phyloP scores from a whole-genome alignment of 495 filamentous ascomycete genomes.

The Xylaria longipes region DNA sequence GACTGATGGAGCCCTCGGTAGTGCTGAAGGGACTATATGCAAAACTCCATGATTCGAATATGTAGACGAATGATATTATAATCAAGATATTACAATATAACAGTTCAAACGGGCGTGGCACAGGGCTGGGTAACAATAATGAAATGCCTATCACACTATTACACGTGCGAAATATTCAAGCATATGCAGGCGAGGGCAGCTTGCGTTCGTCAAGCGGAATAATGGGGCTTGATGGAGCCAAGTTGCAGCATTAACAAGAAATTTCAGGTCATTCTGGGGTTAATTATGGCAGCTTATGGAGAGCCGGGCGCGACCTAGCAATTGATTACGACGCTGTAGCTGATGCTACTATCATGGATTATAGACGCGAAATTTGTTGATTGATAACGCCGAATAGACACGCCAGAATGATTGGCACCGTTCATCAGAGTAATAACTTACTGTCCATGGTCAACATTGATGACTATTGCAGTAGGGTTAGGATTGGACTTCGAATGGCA shows the following conservation, averaged over 20 bases:
- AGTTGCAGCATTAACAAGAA: slow-evolving; percentile 15
- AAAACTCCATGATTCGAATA: neutral
- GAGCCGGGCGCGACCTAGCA: slow-evolving; percentile 8
- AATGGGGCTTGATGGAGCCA: slow-evolving; percentile 18
- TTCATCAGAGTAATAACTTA: slow-evolving; percentile 2
- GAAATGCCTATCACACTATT: slow-evolving; percentile 29
- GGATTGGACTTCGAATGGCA: neutral
- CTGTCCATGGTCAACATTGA: slow-evolving; percentile 17
- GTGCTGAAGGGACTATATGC: slow-evolving; percentile 11
- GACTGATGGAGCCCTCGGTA: slow-evolving; percentile 25
- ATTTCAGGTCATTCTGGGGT: slow-evolving; percentile 22
- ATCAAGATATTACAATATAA: slow-evolving; percentile 4
- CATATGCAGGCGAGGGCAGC: slow-evolving; percentile 26
- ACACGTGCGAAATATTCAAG: slow-evolving; percentile 26
- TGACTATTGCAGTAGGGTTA: neutral
- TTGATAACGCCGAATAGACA: neutral
- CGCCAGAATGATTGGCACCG: neutral
- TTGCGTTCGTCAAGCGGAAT: slow-evolving; percentile 22
- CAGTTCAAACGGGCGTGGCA: neutral
- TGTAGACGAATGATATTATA: slow-evolving; percentile 3
- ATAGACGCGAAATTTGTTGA: slow-evolving; percentile 11
- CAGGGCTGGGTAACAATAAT: slow-evolving; percentile 16
- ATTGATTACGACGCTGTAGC: slow-evolving; percentile 8
- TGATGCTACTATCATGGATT: neutral
- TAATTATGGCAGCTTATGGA: slow-evolving; percentile 28